Evolutionary conservation across 768 basidiomycete genomes (phyloP), one percentile per base, ranked within the genome.

Genomic region (Kwoniella mangroviensis): DNA sequence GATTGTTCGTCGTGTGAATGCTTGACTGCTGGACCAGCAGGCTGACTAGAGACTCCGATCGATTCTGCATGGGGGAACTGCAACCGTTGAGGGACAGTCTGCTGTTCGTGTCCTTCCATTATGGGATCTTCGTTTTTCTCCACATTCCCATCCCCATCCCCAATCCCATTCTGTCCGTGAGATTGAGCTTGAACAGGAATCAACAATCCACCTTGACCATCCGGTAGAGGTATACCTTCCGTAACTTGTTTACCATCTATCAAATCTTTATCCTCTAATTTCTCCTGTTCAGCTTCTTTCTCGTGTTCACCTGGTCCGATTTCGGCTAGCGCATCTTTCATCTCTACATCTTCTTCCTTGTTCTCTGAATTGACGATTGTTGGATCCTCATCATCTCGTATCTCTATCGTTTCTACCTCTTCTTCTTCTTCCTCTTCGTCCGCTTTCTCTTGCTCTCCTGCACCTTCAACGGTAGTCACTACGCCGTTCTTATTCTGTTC

Each of bases 141-240:
- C 45, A 15, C 45, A 13, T 49, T 17, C 45, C 45, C 19, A 17
- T 49, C 10, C 15, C 45, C 45, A 49, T 19, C 10, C 15, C 45
- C 45, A 49, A 6, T 19, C 19, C 19, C 45, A 49, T 19, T 49
- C 15, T 13, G 3, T 3, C 13, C 15, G 4, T 49, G 45, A 17
- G 12, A 13, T 19, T 49, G 45, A 49, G 45, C 2, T n/a, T 60
- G 45, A 42, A 19, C 43, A 17, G 54, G 64, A 58, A 17, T 11
- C 22, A 22, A 15, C 40, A 12, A 41, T 49, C 74, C 74, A 17
- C 74, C 72, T 56, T 58, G 55, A 7, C 74, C 74, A 64, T 75
- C 74, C 10, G 74, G 42, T 34, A 65, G n/a, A 7, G 74, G 74
- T 51, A n/a, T 28, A 19, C 65, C 65, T 34, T 66, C 43, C 15